These are phyloP conservation scores for Phialophora tarda DNA, from an alignment of 2,329 filamentous ascomycete species.

Conservation along the genomic window DNA sequence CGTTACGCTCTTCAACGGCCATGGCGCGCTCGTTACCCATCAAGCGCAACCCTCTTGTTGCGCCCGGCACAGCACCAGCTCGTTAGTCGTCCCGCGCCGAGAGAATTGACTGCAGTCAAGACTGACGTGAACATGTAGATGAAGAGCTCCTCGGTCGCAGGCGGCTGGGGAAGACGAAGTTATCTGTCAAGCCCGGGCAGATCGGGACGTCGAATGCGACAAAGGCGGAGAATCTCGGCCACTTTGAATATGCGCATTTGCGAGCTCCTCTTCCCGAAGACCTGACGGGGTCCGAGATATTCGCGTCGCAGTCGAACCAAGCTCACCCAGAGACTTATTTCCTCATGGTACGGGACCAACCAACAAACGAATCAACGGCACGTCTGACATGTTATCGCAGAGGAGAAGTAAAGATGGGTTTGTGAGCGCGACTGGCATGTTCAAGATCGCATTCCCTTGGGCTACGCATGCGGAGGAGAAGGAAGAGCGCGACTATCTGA, in stretches of 20 bases:
- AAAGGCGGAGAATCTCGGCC: slow-evolving; percentile 74
- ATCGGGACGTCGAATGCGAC: slow-evolving; percentile 72
- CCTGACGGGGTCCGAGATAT: slow-evolving; percentile 85
- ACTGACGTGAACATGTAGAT: slow-evolving; percentile 55
- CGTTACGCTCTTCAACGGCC: slow-evolving; percentile 23
- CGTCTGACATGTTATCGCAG: slow-evolving; percentile 44
- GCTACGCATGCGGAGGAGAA: slow-evolving; percentile 65
- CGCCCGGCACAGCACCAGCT: slow-evolving; percentile 49
- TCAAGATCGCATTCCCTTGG: slow-evolving; percentile 72
- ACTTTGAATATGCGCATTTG: slow-evolving; percentile 95
- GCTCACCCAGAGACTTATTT: slow-evolving; percentile 87
- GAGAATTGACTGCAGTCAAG: neutral
- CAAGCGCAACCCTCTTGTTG: slow-evolving; percentile 54
- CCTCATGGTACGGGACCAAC: slow-evolving; percentile 69
- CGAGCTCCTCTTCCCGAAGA: slow-evolving; percentile 91
- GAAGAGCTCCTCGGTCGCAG: slow-evolving; percentile 78
- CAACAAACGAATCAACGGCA: slow-evolving; percentile 1
- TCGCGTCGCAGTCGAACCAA: slow-evolving; percentile 70
- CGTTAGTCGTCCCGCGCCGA: slow-evolving; percentile 47
- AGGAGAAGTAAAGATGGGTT: slow-evolving; percentile 69
- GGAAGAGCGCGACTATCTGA: slow-evolving; percentile 74
- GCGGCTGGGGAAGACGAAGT: slow-evolving; percentile 88
- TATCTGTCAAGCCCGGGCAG: slow-evolving; percentile 79
- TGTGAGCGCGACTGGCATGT: slow-evolving; percentile 72
- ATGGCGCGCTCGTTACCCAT: slow-evolving; percentile 55